Base-by-base conservation (phyloP, 768 basidiomycete species). In the Dictyophora rubrovolvata region DNA sequence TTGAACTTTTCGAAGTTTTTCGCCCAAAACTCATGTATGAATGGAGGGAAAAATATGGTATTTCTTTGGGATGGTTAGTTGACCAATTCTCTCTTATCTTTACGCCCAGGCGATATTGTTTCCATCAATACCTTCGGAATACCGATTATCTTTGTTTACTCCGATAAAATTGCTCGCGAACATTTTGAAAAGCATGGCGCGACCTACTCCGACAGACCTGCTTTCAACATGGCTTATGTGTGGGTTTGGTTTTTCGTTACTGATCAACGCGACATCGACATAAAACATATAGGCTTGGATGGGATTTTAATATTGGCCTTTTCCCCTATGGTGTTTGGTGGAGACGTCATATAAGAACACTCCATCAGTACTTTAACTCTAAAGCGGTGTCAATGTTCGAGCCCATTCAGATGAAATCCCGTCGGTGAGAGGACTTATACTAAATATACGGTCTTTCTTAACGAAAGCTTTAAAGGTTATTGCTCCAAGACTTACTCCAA, bases 131-230 rank as follows among this genome's bases (percentile, higher is more conserved):
- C 77, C 22, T 70, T 77, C 52, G 75, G 77, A 18, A 77, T 78
- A 60, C 75, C 77, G 14, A 69, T 81, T 53, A 67, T 79, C 48
- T 67, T 80, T 20, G 65, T 81, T 12, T 79, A 78, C 60, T 74
- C 78, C 14, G 68, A 71, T 35, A 63, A 68, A 59, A 73, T 69
- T 1, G 71, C 74, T 14, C 64, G 69, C 16, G 77, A 80, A 28
- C 71, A 80, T 7, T 68, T 81, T 23, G 77, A 80, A 62, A 77
- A 71, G 55, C 70, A 77, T 47, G 72, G 76, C 46, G 67, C 60
- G 52, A 28, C 28, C 28, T 28, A 28, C 28, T 78, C 78, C 17
- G 77, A 74, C 17, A 67, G 79, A 20, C 75, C 76, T 66, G 37
- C 61, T 34, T 64, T 70, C 60, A 72, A 73, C 12, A 77, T 79